Evolutionary conservation across 2,329 filamentous ascomycete species (phyloP).

Genomic region (Venturia pyrina): DNA sequence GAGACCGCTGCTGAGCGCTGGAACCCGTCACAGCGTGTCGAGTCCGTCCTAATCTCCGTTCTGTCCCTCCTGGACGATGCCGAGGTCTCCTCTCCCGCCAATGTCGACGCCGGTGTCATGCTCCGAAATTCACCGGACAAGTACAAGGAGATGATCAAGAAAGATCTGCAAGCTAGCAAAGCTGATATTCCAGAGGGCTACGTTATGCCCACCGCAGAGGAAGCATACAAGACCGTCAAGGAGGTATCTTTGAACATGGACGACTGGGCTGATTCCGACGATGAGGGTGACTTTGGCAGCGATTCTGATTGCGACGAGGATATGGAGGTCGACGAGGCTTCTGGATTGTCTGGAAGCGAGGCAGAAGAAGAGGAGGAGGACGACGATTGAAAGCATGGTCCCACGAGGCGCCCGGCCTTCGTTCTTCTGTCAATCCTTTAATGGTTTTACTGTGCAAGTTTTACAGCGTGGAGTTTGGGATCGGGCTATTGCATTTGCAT

Average conservation of each 20-base stretch:
- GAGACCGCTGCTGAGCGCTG: constrained; percentile 85
- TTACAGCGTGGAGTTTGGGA: constrained; percentile 5
- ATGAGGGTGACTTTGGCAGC: constrained; percentile 49
- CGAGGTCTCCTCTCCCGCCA: constrained; percentile 86
- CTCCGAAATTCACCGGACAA: constrained; percentile 61
- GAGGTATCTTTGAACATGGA: constrained; percentile 48
- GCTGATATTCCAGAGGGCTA: constrained; percentile 70
- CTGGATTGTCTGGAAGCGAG: constrained; percentile 50
- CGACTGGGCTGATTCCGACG: constrained; percentile 38
- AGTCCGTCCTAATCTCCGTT: constrained; percentile 88
- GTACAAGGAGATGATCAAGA: constrained; percentile 61
- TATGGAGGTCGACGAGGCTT: constrained; percentile 48
- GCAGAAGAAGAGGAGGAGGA: constrained; percentile 48
- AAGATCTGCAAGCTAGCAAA: constrained; percentile 64
- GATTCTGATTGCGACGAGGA: constrained; percentile 45
- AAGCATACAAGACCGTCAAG: constrained; percentile 57
- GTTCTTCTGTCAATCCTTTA: background rate
- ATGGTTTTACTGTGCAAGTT: constrained; percentile 3
- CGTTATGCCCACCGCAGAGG: constrained; percentile 65
- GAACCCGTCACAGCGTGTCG: constrained; percentile 87
- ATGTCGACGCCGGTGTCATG: constrained; percentile 84
- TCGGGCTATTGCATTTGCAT: background rate
- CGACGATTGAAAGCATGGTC: constrained; percentile 35
- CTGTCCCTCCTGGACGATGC: constrained; percentile 87
- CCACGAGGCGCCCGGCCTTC: background rate